phyloP scores from a whole-genome alignment of 352 stramenopile genomes.

The Phytophthora palmivora region DNA sequence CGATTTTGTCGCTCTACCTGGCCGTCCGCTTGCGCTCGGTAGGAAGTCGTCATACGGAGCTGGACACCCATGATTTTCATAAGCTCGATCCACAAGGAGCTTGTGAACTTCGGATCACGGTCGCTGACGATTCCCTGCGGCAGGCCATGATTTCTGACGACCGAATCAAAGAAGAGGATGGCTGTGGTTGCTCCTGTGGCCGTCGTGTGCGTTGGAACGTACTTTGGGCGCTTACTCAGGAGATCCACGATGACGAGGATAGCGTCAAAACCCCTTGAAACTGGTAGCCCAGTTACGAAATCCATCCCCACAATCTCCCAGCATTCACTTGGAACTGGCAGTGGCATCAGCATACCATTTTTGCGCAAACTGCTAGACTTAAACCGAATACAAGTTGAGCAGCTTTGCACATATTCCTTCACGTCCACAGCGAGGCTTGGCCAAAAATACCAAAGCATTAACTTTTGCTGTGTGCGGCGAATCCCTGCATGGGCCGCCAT shows the following conservation, averaged over 20 bases:
- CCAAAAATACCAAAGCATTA: slow-evolving; percentile 7
- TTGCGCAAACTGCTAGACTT: slow-evolving; percentile 7
- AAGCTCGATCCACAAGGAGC: slow-evolving; percentile 6
- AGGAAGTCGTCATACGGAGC: slow-evolving; percentile 3
- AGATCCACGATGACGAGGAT: slow-evolving; percentile 2
- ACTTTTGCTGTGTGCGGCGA: slow-evolving; percentile 10
- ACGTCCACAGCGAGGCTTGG: neutral
- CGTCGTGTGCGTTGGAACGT: neutral
- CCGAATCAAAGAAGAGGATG: slow-evolving; percentile 1
- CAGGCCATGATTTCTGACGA: slow-evolving; percentile 10
- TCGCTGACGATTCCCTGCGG: slow-evolving; percentile 8
- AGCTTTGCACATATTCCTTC: slow-evolving; percentile 9
- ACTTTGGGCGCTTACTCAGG: slow-evolving; percentile 7
- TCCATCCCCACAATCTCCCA: no score
- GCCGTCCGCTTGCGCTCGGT: no score
- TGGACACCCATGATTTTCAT: slow-evolving; percentile 16
- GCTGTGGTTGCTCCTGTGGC: slow-evolving; percentile 1
- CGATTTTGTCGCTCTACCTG: no score
- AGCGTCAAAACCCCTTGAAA: slow-evolving; percentile 2
- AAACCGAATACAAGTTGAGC: neutral
- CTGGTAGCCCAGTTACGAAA: slow-evolving; percentile 13
- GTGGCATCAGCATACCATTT: slow-evolving; percentile 2
- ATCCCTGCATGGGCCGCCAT: no score
- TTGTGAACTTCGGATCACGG: slow-evolving; percentile 12
- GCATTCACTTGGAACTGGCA: slow-evolving; percentile 5